Evolutionary conservation across 345 rosid genomes (phyloP).

Genomic region (Trapa bicornis): DNA sequence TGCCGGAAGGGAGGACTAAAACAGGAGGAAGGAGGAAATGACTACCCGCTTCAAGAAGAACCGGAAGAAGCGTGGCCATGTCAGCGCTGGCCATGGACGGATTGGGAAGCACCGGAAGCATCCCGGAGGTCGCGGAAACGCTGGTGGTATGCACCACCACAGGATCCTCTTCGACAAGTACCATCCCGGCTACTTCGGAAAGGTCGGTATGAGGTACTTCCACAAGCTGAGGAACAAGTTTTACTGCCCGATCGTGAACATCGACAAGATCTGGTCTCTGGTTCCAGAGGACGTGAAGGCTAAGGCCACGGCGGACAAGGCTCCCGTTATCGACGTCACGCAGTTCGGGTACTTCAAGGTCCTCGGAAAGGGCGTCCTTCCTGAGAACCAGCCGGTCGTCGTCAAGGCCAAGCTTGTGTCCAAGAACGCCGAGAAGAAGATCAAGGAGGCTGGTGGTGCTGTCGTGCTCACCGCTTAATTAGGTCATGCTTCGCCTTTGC

Average conservation of each 20-base stretch:
- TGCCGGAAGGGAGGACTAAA: too few species aligned
- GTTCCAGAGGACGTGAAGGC: slow-evolving; percentile 42
- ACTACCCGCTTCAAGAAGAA: slow-evolving; percentile 35
- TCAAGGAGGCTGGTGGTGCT: slow-evolving; percentile 50
- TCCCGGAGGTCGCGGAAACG: slow-evolving; percentile 53
- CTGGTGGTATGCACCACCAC: slow-evolving; percentile 68
- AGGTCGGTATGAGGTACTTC: slow-evolving; percentile 42
- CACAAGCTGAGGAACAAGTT: slow-evolving; percentile 60
- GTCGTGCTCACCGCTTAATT: too few species aligned
- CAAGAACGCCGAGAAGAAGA: slow-evolving; percentile 58
- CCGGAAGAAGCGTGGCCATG: slow-evolving; percentile 67
- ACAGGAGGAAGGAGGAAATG: slow-evolving; percentile 6
- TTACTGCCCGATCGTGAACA: slow-evolving; percentile 51
- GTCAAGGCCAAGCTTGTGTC: slow-evolving; percentile 55
- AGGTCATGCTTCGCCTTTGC: too few species aligned
- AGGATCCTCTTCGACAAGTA: slow-evolving; percentile 67
- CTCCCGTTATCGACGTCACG: slow-evolving; percentile 45
- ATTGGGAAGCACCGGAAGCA: slow-evolving; percentile 72
- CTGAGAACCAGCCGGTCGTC: slow-evolving; percentile 40
- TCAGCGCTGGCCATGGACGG: slow-evolving; percentile 72
- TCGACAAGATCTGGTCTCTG: slow-evolving; percentile 58
- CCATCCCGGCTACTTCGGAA: slow-evolving; percentile 62
- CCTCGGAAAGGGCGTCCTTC: slow-evolving; percentile 39
- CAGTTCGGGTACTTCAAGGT: slow-evolving; percentile 54
- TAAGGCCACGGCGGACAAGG: slow-evolving; percentile 40